Percentiles rank a stretch among this genome's conserved stretches.
Evolutionary conservation across 169 alveolate genomes (phyloP).

Genomic region (Plasmodium vivax): DNA sequence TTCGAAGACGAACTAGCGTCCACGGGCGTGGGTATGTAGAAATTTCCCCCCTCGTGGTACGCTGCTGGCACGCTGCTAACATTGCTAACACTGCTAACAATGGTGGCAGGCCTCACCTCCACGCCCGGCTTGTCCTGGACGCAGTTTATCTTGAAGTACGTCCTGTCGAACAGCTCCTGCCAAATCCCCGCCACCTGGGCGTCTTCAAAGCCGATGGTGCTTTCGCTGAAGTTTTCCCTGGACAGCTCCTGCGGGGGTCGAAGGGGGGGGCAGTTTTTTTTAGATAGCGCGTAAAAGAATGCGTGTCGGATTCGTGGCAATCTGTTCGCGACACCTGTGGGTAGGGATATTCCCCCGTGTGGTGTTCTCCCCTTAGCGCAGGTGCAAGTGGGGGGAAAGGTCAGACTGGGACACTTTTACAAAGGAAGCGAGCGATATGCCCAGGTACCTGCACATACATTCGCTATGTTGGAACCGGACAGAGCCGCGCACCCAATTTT

Average conservation of each 20-base stretch:
- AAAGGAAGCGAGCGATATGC: not conserved
- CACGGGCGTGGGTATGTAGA: not conserved
- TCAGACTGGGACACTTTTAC: not conserved
- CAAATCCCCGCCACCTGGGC: constrained; percentile 79
- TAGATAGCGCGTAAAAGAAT: not conserved
- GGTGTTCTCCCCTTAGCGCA: not conserved
- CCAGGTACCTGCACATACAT: constrained; percentile 23
- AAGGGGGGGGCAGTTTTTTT: not conserved
- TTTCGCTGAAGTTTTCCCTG: constrained; percentile 89
- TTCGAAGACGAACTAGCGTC: not conserved
- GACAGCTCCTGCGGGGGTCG: constrained; percentile 82
- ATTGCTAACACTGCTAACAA: no score
- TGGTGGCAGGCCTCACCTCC: constrained; percentile 18
- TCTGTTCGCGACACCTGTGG: not conserved
- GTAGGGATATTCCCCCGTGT: not conserved
- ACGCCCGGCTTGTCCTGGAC: constrained; percentile 91
- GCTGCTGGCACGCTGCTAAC: not conserved
- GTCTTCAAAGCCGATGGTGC: constrained; percentile 88
- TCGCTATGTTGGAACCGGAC: constrained; percentile 93
- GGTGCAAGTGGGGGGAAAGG: not conserved
- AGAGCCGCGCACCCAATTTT: constrained; percentile 86
- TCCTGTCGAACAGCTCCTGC: constrained; percentile 86
- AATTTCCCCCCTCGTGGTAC: not conserved
- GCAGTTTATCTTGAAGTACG: constrained; percentile 84
- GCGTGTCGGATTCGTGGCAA: not conserved